A percentile compares a stretch with the other conserved stretches of the same genome.
Evolutionary conservation across 129 eudicot species (phyloP).

Genomic region (Helichrysum umbraculigerum): DNA sequence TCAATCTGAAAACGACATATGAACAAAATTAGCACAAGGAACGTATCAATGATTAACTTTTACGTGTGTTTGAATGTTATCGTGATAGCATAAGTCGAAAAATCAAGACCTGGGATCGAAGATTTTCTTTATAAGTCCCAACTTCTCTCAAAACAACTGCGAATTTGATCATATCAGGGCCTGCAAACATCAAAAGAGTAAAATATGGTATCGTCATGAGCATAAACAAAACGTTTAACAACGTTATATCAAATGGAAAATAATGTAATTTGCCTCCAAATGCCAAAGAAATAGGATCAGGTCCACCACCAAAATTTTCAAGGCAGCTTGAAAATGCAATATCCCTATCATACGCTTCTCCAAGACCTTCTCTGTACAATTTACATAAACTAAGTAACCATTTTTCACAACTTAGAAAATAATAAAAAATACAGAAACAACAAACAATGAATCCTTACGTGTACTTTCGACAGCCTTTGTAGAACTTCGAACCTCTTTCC

Average conservation of each 20-base stretch:
- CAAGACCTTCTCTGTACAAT: conserved; percentile 78
- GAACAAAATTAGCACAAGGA: conserved; percentile 23
- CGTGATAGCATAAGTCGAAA: not conserved
- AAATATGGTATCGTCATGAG: conserved; percentile 25
- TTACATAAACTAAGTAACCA: conserved; percentile 3
- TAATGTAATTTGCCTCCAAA: conserved; percentile 62
- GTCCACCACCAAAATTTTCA: conserved; percentile 74
- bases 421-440: conserved; percentile 10
- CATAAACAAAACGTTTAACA: conserved; percentile 7
- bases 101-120: conserved; percentile 70
- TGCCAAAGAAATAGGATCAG: conserved; percentile 77
- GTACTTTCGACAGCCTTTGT: conserved; percentile 88
- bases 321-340: conserved; percentile 75
- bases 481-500: conserved; percentile 72
- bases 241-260: not conserved
- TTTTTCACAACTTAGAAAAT: not conserved
- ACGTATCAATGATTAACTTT: no score
- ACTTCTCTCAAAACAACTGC: conserved; percentile 78
- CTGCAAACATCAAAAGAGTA: conserved; percentile 38
- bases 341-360: conserved; percentile 76
- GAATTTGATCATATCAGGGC: conserved; percentile 89
- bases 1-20: conserved; percentile 60
- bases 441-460: conserved; percentile 54
- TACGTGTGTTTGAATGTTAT: conserved; percentile 12
- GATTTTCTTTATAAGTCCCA: conserved; percentile 80